Base-by-base conservation (phyloP, 768 basidiomycete species). In the Auricularia cornea region DNA sequence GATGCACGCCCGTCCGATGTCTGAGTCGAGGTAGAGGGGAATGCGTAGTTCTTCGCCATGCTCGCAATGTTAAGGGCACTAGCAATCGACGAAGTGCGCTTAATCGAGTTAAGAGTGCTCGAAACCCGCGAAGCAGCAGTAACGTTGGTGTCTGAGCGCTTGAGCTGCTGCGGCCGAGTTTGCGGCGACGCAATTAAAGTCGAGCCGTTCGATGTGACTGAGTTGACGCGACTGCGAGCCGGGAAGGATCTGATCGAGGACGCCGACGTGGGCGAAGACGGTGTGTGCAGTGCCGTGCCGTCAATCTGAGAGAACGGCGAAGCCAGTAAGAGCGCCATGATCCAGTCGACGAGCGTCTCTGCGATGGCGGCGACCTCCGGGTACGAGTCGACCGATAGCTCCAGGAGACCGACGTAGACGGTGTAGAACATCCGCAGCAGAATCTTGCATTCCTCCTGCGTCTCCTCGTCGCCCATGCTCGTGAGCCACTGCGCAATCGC, bases 361-460 rank as follows among this genome's bases (percentile, higher is more conserved):
- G 95, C 95, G 70, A 92, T 85, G 8, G 90, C 86, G 0, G 94
- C 90, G 16, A 98, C 94, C 72, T 98, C 94, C 57, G 88, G 85
- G 70, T 96, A 93, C 0, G 96, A 91, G 69, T 98, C 97, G 11
- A 89, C 88, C 0, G 94, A 92, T 11, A 98, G 81, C 72, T 98
- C 95, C 64, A 97, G 78, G 18, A 99, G 81, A 4, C 88, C 83
- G 18, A 88, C 87, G 69, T 92, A 94, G 66, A 98, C 91, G 28
- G 94, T 93, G 80, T 92, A 94, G 79, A 96, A 94, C 2, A 90
- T 92, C n/a, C 92, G 91, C 31, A 98, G 78, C 2, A 94, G 77
- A 8, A 91, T 88, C 12, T 90, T 80, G 68, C 90, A 92, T 70
- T 93, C 90, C 66, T 88, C 86, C 66, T 90, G 81, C 38, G 82